Conservation (phyloP, 768 basidiomycete genomes). For the Suillus cothurnatus region DNA sequence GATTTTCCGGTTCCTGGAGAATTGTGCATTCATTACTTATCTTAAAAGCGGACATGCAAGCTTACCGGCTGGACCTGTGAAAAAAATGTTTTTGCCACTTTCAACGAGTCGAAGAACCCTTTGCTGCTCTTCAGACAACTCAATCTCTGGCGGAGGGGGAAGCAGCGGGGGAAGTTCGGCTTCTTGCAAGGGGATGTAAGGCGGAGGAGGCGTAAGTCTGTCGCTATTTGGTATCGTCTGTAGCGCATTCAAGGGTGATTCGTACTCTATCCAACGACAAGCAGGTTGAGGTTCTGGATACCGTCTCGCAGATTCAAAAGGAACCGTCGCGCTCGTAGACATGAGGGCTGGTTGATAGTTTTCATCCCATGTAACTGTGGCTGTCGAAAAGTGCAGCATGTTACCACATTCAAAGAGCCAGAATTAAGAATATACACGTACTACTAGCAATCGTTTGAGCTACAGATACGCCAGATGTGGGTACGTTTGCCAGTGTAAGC, state of each 20-base stretch:
- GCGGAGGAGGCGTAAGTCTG: slow-evolving; percentile 4
- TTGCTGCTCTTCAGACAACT: slow-evolving; percentile 43
- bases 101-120: slow-evolving; percentile 48
- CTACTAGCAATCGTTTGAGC: slow-evolving; percentile 11
- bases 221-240: neutral
- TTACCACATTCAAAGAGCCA: neutral
- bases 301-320: neutral
- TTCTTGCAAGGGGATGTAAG: neutral
- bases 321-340: slow-evolving; percentile 11
- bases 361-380: neutral
- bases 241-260: neutral
- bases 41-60: slow-evolving; percentile 1
- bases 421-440: slow-evolving; percentile 20
- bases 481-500: slow-evolving; percentile 13
- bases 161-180: slow-evolving; percentile 6
- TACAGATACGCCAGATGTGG: slow-evolving; percentile 14
- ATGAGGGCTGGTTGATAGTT: neutral
- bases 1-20: slow-evolving; percentile 69
- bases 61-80: slow-evolving; percentile 73
- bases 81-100: slow-evolving; percentile 64
- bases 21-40: neutral
- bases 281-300: slow-evolving; percentile 4
- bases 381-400: neutral
- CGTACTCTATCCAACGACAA: slow-evolving; percentile 1
- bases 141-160: slow-evolving; percentile 14